Evolutionary conservation across 2,329 filamentous ascomycete species (phyloP), one percentile per base, ranked within the genome.

Genomic region (Fusarium liriodendri): DNA sequence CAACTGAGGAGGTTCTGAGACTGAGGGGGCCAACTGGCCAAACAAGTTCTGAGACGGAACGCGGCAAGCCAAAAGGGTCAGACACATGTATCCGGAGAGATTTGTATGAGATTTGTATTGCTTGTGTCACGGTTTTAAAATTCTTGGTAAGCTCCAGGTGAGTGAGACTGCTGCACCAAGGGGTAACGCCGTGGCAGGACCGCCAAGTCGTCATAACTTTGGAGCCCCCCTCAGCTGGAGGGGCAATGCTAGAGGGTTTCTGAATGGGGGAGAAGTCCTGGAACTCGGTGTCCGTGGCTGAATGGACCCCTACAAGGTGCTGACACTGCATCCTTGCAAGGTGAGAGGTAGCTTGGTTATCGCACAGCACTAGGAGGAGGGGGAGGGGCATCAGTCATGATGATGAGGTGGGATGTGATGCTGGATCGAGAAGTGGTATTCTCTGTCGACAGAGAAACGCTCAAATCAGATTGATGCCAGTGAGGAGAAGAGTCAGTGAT

Each of bases 221-320:
- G 69, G 69, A 73, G 72, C 72, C 27, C 27, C 27, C 27, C 27
- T 29, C 27, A 29, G 32, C 35, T 64, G 62, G 72, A 74, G 72
- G 72, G 72, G 72, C 70, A 75, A 64, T 20, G 38, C 33, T 50
- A 29, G 47, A 52, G 47, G 47, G 25, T 52, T 27, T 47, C 61
- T 68, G 68, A 61, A 62, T 66, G 38, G 38, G 38, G 72, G 65
- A 32, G 71, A 58, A 37, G 62, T 63, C 66, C 76, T 78, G 76
- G 76, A 78, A 78, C 73, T 78, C 66, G 75, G 76, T 75, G 66
- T 73, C 76, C 76, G 74, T 71, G 62, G 68, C 62, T 67, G 69
- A 32, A 72, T 67, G 63, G 73, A 76, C 75, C 74, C 73, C 59
- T 75, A 68, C 63, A 47, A 47, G 65, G 54, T 25, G 33, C 35